Evolutionary conservation across 257 asterid genomes (phyloP).

Genomic region (Apocynum venetum): DNA sequence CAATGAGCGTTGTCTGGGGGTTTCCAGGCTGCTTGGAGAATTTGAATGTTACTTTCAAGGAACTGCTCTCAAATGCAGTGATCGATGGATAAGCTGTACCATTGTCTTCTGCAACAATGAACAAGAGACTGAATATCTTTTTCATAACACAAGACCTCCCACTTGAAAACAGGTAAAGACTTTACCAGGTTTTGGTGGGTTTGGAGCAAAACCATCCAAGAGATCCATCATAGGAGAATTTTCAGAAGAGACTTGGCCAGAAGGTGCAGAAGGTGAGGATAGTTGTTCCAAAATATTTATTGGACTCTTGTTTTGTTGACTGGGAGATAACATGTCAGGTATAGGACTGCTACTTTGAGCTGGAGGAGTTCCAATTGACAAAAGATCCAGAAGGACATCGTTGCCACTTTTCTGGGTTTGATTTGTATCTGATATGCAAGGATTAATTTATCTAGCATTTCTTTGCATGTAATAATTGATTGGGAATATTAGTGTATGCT

Average conservation of each 20-base stretch:
- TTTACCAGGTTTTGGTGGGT: conserved; percentile 55
- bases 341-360: conserved; percentile 50
- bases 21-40: conserved; percentile 77
- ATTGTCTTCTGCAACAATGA: conserved; percentile 54
- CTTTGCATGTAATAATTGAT: not conserved
- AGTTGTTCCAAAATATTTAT: conserved; percentile 45
- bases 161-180: conserved; percentile 2
- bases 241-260: conserved; percentile 40
- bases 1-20: conserved; percentile 62
- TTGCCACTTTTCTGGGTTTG: conserved; percentile 56
- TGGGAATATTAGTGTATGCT: not conserved
- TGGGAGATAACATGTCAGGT: conserved; percentile 47
- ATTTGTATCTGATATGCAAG: conserved; percentile 37
- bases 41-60: conserved; percentile 61
- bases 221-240: conserved; percentile 81
- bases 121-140: conserved; percentile 13
- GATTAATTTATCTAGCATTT: not conserved
- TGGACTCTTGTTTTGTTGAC: conserved; percentile 45
- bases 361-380: conserved; percentile 81
- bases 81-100: conserved; percentile 67
- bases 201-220: conserved; percentile 72
- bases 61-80: conserved; percentile 81
- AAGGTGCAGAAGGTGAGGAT: conserved; percentile 50
- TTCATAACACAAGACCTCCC: not conserved
- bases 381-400: conserved; percentile 72